Evolutionary conservation across 495 filamentous ascomycete species (phyloP).

Genomic region (Xanthoparmelia taractica): DNA sequence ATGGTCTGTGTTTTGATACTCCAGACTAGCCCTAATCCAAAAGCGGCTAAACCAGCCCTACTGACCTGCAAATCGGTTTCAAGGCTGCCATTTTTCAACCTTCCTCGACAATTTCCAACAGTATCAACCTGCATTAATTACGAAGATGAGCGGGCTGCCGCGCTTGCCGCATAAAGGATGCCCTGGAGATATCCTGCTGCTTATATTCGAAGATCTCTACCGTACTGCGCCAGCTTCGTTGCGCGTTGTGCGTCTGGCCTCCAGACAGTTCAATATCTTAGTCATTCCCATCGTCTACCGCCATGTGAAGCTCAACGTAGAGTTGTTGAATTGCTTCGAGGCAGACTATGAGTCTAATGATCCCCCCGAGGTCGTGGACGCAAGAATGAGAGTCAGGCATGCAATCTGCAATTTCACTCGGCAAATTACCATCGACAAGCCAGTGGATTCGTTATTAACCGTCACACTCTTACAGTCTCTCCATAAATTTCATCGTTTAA

Average conservation of each 20-base stretch:
- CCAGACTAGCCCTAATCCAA: background rate
- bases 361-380: background rate
- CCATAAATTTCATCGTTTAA: background rate
- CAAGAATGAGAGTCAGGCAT: background rate
- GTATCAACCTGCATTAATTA: background rate
- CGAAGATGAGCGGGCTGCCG: background rate
- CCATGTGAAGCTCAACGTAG: background rate
- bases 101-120: background rate
- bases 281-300: background rate
- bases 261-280: background rate
- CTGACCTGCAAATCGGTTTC: background rate
- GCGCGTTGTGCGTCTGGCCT: background rate
- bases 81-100: background rate
- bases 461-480: background rate
- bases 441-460: background rate
- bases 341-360: background rate
- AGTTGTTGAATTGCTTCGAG: background rate
- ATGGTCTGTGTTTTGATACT: background rate
- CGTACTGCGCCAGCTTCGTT: background rate
- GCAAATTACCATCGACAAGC: background rate
- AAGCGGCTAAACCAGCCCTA: background rate
- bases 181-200: background rate
- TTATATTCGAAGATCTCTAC: background rate
- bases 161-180: background rate
- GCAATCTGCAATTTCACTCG: background rate